Percentiles rank a stretch among this genome's conserved stretches.
These are phyloP conservation scores for Cymbopogon flexuosus DNA, from an alignment of 202 grass and related monocot species.

Conservation along the genomic window DNA sequence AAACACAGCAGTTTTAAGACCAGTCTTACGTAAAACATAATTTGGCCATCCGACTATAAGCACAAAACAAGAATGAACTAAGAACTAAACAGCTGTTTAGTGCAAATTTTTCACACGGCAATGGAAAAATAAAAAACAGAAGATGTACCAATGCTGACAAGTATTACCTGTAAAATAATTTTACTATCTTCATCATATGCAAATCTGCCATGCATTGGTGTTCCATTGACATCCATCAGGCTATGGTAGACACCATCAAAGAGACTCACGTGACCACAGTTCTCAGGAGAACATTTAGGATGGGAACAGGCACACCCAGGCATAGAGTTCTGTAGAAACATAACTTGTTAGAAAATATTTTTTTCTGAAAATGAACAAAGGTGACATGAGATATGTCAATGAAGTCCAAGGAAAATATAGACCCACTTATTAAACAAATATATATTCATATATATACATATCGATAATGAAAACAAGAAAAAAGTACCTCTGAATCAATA, in stretches of 20 bases:
- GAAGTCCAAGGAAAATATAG: not conserved
- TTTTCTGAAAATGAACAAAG: conserved; percentile 29
- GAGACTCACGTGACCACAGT: conserved; percentile 63
- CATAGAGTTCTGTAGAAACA: conserved; percentile 55
- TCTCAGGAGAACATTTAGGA: conserved; percentile 52
- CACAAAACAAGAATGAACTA: not conserved
- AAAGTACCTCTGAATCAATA: conserved; percentile 61
- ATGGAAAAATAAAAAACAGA: not conserved
- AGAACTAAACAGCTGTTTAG: not conserved
- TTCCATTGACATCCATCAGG: conserved; percentile 54
- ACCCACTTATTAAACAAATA: not conserved
- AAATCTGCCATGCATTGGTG: conserved; percentile 69
- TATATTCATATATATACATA: not conserved
- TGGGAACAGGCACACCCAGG: conserved; percentile 55
- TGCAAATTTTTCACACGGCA: not conserved
- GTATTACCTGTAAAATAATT: conserved; percentile 74
- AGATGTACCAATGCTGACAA: not conserved
- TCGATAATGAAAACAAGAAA: not conserved
- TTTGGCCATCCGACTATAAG: not conserved
- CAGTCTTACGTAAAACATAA: not conserved
- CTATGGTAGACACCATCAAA: conserved; percentile 57
- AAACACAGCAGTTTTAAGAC: conserved; percentile 20
- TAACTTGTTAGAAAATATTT: conserved; percentile 33
- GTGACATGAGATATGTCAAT: not conserved
- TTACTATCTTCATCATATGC: conserved; percentile 64